These are phyloP conservation scores for Mycena rosella DNA, from an alignment of 768 basidiomycete species.

Conservation along the genomic window DNA sequence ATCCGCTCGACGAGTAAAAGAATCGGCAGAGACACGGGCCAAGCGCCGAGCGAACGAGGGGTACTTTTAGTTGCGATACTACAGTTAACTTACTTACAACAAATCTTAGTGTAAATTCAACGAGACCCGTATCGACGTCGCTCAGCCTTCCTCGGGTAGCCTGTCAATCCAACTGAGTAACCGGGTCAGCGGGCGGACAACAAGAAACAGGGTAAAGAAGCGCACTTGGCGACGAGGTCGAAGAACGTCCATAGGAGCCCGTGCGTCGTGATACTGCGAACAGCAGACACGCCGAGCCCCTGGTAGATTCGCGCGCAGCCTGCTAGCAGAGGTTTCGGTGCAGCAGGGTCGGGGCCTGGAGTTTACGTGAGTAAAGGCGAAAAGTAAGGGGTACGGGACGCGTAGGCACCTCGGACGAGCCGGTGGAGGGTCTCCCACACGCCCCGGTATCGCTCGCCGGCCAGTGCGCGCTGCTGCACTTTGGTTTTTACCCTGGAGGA, in stretches of 20 bases:
- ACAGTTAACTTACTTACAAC: constrained; percentile 33
- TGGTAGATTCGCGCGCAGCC: constrained; percentile 91
- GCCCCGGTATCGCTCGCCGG: constrained; percentile 80
- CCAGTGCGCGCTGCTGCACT: constrained; percentile 92
- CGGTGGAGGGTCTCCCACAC: constrained; percentile 81
- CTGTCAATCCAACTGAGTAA: constrained; percentile 63
- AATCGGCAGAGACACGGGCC: too few species aligned
- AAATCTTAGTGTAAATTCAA: constrained; percentile 30
- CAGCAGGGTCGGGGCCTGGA: constrained; percentile 81
- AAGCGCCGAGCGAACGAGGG: neutral
- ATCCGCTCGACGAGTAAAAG: too few species aligned
- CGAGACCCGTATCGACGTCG: neutral
- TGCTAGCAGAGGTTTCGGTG: constrained; percentile 79
- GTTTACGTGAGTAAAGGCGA: neutral
- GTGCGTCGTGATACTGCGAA: constrained; percentile 93
- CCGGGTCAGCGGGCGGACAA: too few species aligned
- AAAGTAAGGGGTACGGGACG: neutral
- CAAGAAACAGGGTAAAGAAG: neutral
- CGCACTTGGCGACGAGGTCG: constrained; percentile 75
- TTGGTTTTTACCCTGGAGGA: constrained; percentile 87
- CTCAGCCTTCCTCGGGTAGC: constrained; percentile 33
- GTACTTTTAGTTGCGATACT: constrained; percentile 10
- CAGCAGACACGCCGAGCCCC: constrained; percentile 93
- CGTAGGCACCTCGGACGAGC: constrained; percentile 77
- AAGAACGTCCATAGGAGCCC: constrained; percentile 95